Evolutionary conservation across 106 monocot species (phyloP), one percentile per base, ranked within the genome.

Genomic region (Dendrobium huoshanense): DNA sequence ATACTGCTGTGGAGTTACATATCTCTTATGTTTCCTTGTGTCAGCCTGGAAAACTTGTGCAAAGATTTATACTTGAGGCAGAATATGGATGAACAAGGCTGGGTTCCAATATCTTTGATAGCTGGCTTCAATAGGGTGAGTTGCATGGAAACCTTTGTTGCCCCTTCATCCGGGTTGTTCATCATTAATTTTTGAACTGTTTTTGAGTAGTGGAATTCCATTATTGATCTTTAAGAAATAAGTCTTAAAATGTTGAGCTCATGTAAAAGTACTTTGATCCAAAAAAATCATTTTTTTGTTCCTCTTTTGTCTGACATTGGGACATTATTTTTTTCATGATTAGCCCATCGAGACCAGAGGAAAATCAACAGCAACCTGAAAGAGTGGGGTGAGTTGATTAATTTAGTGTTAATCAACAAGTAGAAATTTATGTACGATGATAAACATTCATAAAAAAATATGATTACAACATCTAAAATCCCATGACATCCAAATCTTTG

Each of bases 71-170:
- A 73, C 65, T 83, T 98, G 85, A 82, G 94, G 78, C 79, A 85
- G 58, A 87, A 92, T 37, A 98, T 98, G 97, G 94, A 98, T 78
- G 85, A 89, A 7, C 89, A 95, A 79, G 97, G 97, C 40, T 98
- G 97, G 97, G 97, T 98, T 78, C 82, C 90, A 45, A 77, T 95
- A 84, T 83, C 92, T 15, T 73, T 95, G 74, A 91, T 98, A 78
- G 94, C 97, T 82, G 75, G 76, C 55, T 98, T 98, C 72, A 91
- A 91, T 54, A 83, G 88, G 80, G 97, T 98, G 80, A 88, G 92
- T 87, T 81, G 5, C 29, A 74, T 77, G 7, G 55, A 47, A 15
- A 37, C 37, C 31, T 72, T 72, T 72, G 13, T 41, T 16, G 9
- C 33, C 7, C n/a, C 43, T 41, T 74, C 37, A 70, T 70, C 15